Evolutionary conservation across 2,329 filamentous ascomycete genomes (phyloP).

Genomic region (Penicillium sp.): DNA sequence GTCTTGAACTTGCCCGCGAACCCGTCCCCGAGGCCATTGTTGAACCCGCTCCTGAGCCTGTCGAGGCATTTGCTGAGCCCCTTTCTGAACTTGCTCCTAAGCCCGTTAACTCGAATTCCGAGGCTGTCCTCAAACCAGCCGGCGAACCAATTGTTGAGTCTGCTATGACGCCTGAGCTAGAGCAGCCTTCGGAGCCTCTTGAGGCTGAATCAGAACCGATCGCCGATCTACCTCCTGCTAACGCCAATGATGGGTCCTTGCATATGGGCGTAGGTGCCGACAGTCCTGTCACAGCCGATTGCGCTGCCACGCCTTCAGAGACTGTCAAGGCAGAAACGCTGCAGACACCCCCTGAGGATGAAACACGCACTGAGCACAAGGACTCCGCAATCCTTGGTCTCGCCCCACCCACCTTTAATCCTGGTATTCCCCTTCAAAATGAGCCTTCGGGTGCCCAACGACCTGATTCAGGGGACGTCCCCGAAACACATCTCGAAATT

Average conservation of each 20-base stretch:
- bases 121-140: background rate
- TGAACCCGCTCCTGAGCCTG: background rate
- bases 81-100: slow-evolving; percentile 2
- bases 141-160: background rate
- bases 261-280: slow-evolving; percentile 16
- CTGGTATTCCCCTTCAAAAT: slow-evolving; percentile 31
- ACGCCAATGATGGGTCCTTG: slow-evolving; percentile 20
- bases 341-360: slow-evolving; percentile 24
- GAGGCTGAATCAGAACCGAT: slow-evolving; percentile 26
- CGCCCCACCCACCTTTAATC: slow-evolving; percentile 33
- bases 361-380: slow-evolving; percentile 26
- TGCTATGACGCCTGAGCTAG: background rate
- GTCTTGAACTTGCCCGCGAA: slow-evolving; percentile 1
- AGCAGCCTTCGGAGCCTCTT: slow-evolving; percentile 4
- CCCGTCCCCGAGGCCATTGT: slow-evolving; percentile 14
- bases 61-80: slow-evolving; percentile 9
- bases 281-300: slow-evolving; percentile 14
- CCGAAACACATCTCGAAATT: slow-evolving; percentile 26
- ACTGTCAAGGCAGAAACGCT: slow-evolving; percentile 17
- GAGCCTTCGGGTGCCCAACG: slow-evolving; percentile 26
- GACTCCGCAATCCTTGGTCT: slow-evolving; percentile 27
- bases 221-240: slow-evolving; percentile 20
- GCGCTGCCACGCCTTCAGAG: slow-evolving; percentile 13
- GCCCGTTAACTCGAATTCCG: background rate
- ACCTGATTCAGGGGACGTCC: slow-evolving; percentile 21